phyloP scores from a whole-genome alignment of 106 monocot genomes.

The Dioscorea alata region DNA sequence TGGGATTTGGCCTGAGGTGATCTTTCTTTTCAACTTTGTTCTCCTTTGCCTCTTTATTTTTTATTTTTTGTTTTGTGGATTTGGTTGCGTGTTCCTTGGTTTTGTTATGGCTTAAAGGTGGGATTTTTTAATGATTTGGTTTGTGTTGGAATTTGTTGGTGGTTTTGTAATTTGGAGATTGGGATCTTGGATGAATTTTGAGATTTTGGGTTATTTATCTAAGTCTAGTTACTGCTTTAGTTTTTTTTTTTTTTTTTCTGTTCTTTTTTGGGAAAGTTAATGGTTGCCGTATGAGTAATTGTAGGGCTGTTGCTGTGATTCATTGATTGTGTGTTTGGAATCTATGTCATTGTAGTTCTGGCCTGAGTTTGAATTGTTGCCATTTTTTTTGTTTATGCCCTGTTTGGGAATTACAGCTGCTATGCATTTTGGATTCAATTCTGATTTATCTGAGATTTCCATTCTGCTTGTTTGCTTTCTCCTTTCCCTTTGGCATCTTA shows the following conservation, averaged over 20 bases:
- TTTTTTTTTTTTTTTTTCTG: no score
- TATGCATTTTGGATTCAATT: no score
- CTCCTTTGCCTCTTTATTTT: neutral
- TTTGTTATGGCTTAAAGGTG: neutral
- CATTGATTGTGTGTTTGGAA: neutral
- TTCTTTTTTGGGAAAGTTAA: no score
- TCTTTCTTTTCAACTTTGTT: neutral
- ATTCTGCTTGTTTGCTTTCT: neutral
- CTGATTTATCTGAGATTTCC: neutral
- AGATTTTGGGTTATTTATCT: no score
- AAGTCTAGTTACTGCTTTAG: no score
- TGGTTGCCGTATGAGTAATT: no score
- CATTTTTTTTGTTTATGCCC: neutral
- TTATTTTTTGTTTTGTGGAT: constrained; percentile 3
- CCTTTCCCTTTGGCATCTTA: no score
- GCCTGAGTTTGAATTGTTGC: neutral
- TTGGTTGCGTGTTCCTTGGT: constrained; percentile 8
- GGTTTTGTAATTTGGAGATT: neutral
- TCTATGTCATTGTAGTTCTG: neutral
- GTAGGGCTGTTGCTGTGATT: neutral
- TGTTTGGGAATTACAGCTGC: no score
- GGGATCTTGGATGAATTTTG: no score
- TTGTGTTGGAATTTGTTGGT: neutral
- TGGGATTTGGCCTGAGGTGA: constrained; percentile 2
- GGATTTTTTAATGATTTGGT: neutral